phyloP scores from a whole-genome alignment of 2,329 filamentous ascomycete species.

The Fusarium odoratissimum region DNA sequence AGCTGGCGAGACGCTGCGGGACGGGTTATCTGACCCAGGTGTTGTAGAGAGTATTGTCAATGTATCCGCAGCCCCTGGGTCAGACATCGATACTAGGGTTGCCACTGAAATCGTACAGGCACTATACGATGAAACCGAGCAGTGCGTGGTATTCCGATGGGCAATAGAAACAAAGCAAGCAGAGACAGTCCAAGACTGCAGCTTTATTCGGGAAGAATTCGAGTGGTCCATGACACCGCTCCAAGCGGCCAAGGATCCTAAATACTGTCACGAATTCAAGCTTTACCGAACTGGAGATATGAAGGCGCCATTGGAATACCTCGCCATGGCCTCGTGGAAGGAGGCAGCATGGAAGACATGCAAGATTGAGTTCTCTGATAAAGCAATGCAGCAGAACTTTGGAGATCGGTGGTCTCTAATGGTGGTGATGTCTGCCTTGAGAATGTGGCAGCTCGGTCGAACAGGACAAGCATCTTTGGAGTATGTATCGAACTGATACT shows the following conservation, averaged over 20 bases:
- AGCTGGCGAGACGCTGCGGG: conserved; percentile 26
- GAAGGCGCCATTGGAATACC: conserved; percentile 24
- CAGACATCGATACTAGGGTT: conserved; percentile 22
- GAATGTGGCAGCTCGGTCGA: conserved; percentile 37
- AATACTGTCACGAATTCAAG: conserved; percentile 36
- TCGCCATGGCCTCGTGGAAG: conserved; percentile 34
- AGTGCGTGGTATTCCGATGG: conserved; percentile 30
- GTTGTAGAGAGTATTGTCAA: conserved; percentile 33
- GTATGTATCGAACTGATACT: conserved; percentile 25
- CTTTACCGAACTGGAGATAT: conserved; percentile 33
- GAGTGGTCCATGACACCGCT: conserved; percentile 32
- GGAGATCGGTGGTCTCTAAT: conserved; percentile 34
- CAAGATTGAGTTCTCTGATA: conserved; percentile 33
- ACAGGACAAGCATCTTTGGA: conserved; percentile 35
- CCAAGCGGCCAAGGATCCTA: conserved; percentile 21
- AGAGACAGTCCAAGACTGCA: conserved; percentile 15
- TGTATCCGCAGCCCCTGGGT: conserved; percentile 22
- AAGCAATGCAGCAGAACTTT: conserved; percentile 9
- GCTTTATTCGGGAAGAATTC: conserved; percentile 28
- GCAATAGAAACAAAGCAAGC: conserved; percentile 28
- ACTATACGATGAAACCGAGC: conserved; percentile 23
- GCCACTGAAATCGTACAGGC: conserved; percentile 32
- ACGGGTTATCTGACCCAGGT: conserved; percentile 18
- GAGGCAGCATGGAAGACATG: conserved; percentile 37
- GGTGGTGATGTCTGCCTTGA: conserved; percentile 35